Conservation (phyloP, 2,329 filamentous ascomycete genomes). For the Nectriaceae sp. region DNA sequence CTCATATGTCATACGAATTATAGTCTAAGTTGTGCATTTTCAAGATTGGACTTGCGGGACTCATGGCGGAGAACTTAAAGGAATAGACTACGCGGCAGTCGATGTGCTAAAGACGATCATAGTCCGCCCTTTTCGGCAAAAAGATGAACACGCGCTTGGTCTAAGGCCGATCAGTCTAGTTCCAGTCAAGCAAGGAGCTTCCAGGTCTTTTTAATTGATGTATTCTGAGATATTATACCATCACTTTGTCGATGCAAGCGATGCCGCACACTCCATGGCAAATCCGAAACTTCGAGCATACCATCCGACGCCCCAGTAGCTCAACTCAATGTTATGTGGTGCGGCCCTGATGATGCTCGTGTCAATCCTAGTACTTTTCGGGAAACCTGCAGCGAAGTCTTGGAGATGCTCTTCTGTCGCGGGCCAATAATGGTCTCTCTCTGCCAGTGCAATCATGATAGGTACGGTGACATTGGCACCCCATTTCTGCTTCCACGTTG, state of each 20-base stretch:
- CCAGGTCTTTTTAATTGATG: too few relatives aligned
- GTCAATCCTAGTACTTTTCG: constrained; percentile 17
- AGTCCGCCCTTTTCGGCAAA: too few relatives aligned
- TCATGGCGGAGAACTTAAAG: too few relatives aligned
- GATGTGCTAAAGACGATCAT: too few relatives aligned
- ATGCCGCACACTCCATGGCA: constrained; percentile 20
- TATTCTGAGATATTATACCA: too few relatives aligned
- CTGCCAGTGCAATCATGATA: constrained; percentile 17
- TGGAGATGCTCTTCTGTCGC: constrained; percentile 20
- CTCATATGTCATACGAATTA: too few relatives aligned
- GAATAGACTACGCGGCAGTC: too few relatives aligned
- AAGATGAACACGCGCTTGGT: too few relatives aligned
- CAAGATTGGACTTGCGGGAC: too few relatives aligned
- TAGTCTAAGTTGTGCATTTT: too few relatives aligned
- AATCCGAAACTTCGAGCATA: constrained; percentile 23
- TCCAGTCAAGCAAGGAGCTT: too few relatives aligned
- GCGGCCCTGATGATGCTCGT: constrained; percentile 17
- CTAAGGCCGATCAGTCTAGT: too few relatives aligned
- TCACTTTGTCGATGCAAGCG: constrained; percentile 6
- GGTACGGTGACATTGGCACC: constrained; percentile 11
- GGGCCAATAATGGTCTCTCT: constrained; percentile 18
- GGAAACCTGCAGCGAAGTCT: constrained; percentile 10
- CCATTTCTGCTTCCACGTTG: constrained; percentile 21
- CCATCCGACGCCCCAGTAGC: constrained; percentile 21
- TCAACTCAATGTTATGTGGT: constrained; percentile 23